A percentile compares a stretch with the other conserved stretches of the same genome.
These are phyloP conservation scores for Xylaria sp. DNA, from an alignment of 2,329 filamentous ascomycete species.

Conservation along the genomic window DNA sequence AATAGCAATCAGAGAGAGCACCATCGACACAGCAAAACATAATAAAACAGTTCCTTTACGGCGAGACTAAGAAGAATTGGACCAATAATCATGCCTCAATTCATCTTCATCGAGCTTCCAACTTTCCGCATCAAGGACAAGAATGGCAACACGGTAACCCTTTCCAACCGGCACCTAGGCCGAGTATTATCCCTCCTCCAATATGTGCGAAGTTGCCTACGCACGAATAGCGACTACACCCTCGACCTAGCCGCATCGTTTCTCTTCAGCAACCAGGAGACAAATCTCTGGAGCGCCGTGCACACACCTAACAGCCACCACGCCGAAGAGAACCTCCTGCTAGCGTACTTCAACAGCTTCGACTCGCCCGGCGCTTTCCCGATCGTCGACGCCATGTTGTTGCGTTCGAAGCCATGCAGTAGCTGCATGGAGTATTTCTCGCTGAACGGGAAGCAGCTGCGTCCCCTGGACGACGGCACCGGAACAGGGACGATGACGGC, in stretches of 20 bases:
- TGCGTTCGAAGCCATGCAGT: slow-evolving; percentile 45
- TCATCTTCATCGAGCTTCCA: slow-evolving; percentile 48
- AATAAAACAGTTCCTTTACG: background rate
- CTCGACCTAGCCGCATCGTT: slow-evolving; percentile 44
- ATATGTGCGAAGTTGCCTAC: slow-evolving; percentile 43
- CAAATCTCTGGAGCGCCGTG: slow-evolving; percentile 45
- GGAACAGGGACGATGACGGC: slow-evolving; percentile 28
- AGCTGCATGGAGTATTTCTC: slow-evolving; percentile 47
- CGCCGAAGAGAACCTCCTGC: slow-evolving; percentile 48
- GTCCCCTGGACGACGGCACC: slow-evolving; percentile 36
- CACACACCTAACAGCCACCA: slow-evolving; percentile 36
- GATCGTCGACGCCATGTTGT: slow-evolving; percentile 47
- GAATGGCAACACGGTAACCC: slow-evolving; percentile 40
- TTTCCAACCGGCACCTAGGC: slow-evolving; percentile 42
- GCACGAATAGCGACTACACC: slow-evolving; percentile 39
- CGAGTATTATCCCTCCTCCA: slow-evolving; percentile 44
- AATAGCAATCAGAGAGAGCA: background rate
- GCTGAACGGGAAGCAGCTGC: slow-evolving; percentile 44
- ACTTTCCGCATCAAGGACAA: slow-evolving; percentile 47
- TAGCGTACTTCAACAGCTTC: slow-evolving; percentile 47
- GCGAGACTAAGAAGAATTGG: no score
- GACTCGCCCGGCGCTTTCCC: slow-evolving; percentile 48
- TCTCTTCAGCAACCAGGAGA: slow-evolving; percentile 47
- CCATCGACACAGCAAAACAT: background rate
- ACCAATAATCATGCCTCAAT: slow-evolving; percentile 41